These are phyloP conservation scores for Chenopodium quinoa DNA, from an alignment of 148 eudicot genomes.

Conservation along the genomic window DNA sequence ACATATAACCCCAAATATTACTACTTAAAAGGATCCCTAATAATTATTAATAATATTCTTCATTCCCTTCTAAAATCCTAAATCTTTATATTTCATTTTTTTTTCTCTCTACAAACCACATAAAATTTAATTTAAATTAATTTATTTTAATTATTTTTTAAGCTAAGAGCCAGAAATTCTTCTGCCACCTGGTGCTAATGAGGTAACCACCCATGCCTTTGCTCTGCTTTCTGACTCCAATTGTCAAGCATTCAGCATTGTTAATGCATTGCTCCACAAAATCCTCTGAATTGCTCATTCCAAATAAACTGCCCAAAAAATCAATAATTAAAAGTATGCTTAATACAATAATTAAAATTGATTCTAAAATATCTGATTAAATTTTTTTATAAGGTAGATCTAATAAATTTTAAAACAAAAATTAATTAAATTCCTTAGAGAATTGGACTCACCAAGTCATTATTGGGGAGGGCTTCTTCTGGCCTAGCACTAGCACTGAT, in stretches of 20 bases:
- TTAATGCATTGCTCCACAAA: constrained; percentile 91
- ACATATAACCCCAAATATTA: constrained; percentile 3
- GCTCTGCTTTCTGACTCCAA: constrained; percentile 90
- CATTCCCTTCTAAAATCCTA: constrained; percentile 15
- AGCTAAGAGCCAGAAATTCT: constrained; percentile 97
- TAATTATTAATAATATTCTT: constrained; percentile 9
- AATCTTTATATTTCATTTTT: constrained; percentile 2
- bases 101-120: constrained; percentile 1
- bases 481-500: constrained; percentile 55
- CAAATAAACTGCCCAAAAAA: constrained; percentile 55
- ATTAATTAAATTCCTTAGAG: background rate
- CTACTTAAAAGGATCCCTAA: background rate
- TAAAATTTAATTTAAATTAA: background rate
- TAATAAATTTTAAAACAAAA: background rate
- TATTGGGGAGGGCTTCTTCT: constrained; percentile 59
- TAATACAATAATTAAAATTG: background rate
- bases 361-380: constrained; percentile 1
- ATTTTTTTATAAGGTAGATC: constrained; percentile 1
- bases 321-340: constrained; percentile 3
- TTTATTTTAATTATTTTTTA: constrained; percentile 14
- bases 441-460: constrained; percentile 49
- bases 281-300: constrained; percentile 65
- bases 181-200: constrained; percentile 95
- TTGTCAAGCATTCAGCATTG: constrained; percentile 80
- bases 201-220: constrained; percentile 86